Percentiles rank a stretch among this genome's conserved stretches.
phyloP scores from a whole-genome alignment of 2,329 filamentous ascomycete genomes.

The Cordyceps farinosa region DNA sequence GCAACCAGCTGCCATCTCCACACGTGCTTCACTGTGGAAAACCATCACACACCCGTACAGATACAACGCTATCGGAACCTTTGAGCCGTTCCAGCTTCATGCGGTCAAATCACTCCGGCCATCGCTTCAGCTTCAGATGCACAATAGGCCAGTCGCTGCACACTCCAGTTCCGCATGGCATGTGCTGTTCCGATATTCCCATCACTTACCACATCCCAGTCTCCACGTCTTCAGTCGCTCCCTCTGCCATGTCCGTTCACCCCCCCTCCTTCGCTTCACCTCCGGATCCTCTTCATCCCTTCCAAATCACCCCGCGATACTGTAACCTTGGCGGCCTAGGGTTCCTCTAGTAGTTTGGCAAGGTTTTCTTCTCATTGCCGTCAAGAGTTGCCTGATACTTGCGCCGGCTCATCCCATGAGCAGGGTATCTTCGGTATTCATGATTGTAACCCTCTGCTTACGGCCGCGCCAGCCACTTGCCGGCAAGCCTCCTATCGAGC shows the following conservation, averaged over 20 bases:
- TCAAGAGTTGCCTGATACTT: neutral
- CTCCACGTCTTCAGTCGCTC: neutral
- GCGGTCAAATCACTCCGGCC: neutral
- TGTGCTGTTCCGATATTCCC: too few relatives aligned
- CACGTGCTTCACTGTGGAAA: neutral
- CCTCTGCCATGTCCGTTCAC: neutral
- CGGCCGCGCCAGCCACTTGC: neutral
- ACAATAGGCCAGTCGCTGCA: neutral
- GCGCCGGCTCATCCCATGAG: neutral
- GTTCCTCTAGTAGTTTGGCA: too few relatives aligned
- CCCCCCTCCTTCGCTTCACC: neutral
- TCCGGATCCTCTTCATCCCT: neutral
- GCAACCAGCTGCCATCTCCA: neutral
- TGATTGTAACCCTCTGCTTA: neutral
- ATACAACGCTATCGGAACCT: neutral
- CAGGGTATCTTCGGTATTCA: neutral
- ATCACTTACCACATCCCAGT: neutral
- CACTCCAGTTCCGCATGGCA: too few relatives aligned
- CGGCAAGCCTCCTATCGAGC: neutral
- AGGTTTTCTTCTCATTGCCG: neutral
- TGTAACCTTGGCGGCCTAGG: neutral
- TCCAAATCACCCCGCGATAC: neutral
- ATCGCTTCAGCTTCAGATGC: neutral
- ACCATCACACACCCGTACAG: neutral
- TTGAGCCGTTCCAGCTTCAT: neutral